Evolutionary conservation across 768 basidiomycete genomes (phyloP).

Genomic region (Tricholoma flavovirens): DNA sequence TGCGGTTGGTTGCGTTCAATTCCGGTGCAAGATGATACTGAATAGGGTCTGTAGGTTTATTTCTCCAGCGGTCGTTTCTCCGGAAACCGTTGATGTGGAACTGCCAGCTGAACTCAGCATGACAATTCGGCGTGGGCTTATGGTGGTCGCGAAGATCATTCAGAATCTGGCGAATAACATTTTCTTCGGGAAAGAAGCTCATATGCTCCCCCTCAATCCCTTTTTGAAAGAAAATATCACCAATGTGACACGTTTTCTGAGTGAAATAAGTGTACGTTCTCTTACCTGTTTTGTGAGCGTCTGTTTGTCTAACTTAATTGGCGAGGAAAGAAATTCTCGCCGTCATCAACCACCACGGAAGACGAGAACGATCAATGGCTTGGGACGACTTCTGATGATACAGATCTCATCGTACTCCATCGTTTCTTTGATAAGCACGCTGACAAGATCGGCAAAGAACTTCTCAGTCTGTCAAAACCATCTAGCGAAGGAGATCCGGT

Average conservation of each 20-base stretch:
- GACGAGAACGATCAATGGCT: conserved; percentile 71
- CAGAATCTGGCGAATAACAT: conserved; percentile 94
- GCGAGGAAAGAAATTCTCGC: conserved; percentile 30
- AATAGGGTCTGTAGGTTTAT: conserved; percentile 59
- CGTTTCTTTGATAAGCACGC: conserved; percentile 82
- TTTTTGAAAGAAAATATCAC: conserved; percentile 69
- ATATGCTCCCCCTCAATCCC: conserved; percentile 76
- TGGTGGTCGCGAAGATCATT: conserved; percentile 86
- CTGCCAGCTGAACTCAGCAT: conserved; percentile 55
- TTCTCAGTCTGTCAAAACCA: conserved; percentile 65
- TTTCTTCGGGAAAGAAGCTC: conserved; percentile 85
- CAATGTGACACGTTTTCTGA: conserved; percentile 71
- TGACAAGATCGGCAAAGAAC: conserved; percentile 83
- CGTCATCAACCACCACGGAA: conserved; percentile 27
- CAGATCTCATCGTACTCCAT: conserved; percentile 77
- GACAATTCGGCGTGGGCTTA: conserved; percentile 69
- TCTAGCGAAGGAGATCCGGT: conserved; percentile 50
- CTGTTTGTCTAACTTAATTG: neutral
- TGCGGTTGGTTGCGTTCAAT: conserved; percentile 45
- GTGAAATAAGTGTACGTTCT: conserved; percentile 59
- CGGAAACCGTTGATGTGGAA: conserved; percentile 80
- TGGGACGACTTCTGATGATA: conserved; percentile 74
- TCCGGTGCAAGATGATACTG: neutral
- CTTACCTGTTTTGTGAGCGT: neutral
- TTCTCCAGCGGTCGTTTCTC: conserved; percentile 84